Conservation (phyloP, 495 filamentous ascomycete genomes). For the Daldinia decipiens region DNA sequence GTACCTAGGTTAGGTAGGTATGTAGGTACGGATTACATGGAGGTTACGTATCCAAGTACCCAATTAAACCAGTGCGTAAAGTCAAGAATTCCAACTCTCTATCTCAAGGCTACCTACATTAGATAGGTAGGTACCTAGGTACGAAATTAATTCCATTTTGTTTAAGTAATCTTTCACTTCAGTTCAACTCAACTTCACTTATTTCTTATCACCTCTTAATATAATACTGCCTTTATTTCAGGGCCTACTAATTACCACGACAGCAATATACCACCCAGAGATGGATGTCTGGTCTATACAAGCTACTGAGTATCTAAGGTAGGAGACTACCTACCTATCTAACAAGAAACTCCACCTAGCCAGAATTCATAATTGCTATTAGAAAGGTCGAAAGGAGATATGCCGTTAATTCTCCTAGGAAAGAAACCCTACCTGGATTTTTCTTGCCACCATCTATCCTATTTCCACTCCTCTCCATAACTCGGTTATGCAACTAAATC, state of each 20-base stretch:
- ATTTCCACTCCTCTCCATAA: constrained; percentile 13
- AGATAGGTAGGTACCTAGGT: too few species aligned
- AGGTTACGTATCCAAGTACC: neutral
- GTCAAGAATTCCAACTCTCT: neutral
- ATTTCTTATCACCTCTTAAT: neutral
- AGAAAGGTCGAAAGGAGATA: constrained; percentile 17
- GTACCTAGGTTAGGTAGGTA: too few species aligned
- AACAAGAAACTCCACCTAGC: constrained; percentile 9
- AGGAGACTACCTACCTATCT: neutral
- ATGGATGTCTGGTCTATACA: constrained; percentile 29
- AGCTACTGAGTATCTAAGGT: constrained; percentile 22
- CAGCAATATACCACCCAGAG: neutral
- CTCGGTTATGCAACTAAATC: neutral
- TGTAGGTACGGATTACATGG: too few species aligned
- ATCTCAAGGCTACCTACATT: neutral
- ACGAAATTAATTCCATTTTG: neutral
- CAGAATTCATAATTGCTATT: neutral
- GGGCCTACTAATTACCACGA: neutral
- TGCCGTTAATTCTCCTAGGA: constrained; percentile 9
- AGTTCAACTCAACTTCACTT: constrained; percentile 3
- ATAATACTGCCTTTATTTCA: constrained; percentile 1
- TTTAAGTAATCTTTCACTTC: neutral
- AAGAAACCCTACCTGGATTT: neutral
- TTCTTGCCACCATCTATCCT: neutral
- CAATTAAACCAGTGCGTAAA: neutral